These are phyloP conservation scores for Ascocoryne sarcoides DNA, from an alignment of 2,329 filamentous ascomycete species.

Conservation along the genomic window DNA sequence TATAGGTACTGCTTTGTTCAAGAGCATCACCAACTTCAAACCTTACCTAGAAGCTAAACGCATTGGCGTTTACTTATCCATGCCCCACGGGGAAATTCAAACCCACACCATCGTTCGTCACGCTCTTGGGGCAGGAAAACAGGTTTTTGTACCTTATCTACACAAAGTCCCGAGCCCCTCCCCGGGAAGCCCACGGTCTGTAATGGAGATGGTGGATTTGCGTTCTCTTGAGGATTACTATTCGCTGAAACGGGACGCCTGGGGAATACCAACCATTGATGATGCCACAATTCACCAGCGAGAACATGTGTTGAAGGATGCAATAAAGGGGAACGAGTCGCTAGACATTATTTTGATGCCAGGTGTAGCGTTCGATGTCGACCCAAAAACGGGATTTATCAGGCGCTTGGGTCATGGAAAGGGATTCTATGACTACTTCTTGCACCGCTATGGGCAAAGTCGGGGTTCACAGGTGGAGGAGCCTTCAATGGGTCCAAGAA, in stretches of 20 bases:
- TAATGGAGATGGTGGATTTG: conserved; percentile 95
- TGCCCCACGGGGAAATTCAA: conserved; percentile 80
- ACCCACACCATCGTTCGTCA: conserved; percentile 75
- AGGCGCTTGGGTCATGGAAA: conserved; percentile 85
- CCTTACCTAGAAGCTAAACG: conserved; percentile 68
- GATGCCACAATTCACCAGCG: conserved; percentile 54
- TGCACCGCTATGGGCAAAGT: conserved; percentile 60
- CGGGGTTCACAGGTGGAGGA: conserved; percentile 2
- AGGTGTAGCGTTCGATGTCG: conserved; percentile 79
- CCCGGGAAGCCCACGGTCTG: conserved; percentile 42
- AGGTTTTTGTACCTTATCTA: conserved; percentile 87
- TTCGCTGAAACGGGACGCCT: conserved; percentile 66
- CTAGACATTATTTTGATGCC: conserved; percentile 88
- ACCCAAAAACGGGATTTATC: conserved; percentile 43
- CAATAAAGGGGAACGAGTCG: conserved; percentile 35
- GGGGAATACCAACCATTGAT: conserved; percentile 88
- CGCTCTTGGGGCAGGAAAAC: conserved; percentile 68
- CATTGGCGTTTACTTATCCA: conserved; percentile 85
- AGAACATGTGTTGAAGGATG: conserved; percentile 63
- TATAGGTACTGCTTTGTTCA: conserved; percentile 56
- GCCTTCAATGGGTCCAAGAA: conserved; percentile 48
- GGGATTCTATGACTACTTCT: conserved; percentile 93
- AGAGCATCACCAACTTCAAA: conserved; percentile 54
- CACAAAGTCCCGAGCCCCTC: conserved; percentile 42
- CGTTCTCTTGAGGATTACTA: conserved; percentile 68